Evolutionary conservation across 2,329 filamentous ascomycete genomes (phyloP), one percentile per base, ranked within the genome.

Genomic region (Aspergillus hiratsukae): DNA sequence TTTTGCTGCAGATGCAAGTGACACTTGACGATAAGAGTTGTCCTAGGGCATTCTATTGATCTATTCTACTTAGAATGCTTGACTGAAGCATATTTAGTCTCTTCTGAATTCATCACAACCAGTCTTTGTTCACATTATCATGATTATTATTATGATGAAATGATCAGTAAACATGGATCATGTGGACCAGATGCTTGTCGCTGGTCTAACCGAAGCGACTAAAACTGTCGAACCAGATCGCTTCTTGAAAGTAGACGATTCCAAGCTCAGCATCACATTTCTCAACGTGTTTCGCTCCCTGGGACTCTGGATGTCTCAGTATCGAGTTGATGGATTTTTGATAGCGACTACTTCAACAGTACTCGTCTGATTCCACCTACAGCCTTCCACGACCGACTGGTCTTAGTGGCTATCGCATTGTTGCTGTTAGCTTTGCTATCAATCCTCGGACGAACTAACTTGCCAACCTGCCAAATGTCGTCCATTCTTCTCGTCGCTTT

Each of bases 191-290:
- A 31, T n/a, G 27, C 45, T 29, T 49, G n/a, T 45, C 19, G 48
- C 14, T 51, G 31, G 31, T 55, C 55, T 59, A 59, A 57, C 52
- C 58, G 58, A 59, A 49, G 43, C 25, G 21, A 45, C 58, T 59
- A 57, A 59, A 53, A 45, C n/a, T 45, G 25, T 53, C 50, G 53
- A 56, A 43, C 53, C 23, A 29, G 21, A 11, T 28, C 48, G 27
- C 23, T 28, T 21, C n/a, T 45, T 11, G 3, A 45, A 11, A 23
- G 10, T 43, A 43, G 41, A 37, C 17, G 14, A 37, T 37, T 37
- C 6, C 31, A 17, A 37, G 14, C 14, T 17, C 31, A 37, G 31
- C 14, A 37, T 7, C 31, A 17, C 14, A 37, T 37, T 37, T 17
- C 5, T 37, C 31, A 7, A 37, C 17, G 31, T 37, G 14, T 14